Conservation (phyloP, 345 rosid genomes). For the Eucalyptus marginata region DNA sequence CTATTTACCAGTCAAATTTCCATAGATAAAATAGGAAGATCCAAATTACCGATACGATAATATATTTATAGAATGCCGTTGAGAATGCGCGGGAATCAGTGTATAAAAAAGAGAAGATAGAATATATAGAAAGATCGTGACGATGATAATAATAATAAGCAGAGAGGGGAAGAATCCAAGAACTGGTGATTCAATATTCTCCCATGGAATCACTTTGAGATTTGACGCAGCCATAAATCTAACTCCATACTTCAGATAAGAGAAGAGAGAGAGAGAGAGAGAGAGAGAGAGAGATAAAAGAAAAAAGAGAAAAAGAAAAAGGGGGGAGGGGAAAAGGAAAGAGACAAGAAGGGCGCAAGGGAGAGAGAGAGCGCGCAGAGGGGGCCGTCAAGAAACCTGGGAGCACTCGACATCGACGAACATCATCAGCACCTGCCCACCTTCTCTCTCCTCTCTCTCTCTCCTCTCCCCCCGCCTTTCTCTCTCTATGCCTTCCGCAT, state of each 20-base stretch:
- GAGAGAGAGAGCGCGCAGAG: background rate
- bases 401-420: background rate
- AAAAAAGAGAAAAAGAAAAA: background rate
- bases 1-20: background rate
- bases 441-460: background rate
- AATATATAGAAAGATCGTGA: background rate
- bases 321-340: background rate
- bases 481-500: background rate
- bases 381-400: background rate
- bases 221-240: background rate
- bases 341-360: background rate
- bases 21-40: background rate
- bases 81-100: accelerated
- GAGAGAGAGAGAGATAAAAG: background rate
- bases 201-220: background rate
- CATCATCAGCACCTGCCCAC: background rate
- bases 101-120: accelerated
- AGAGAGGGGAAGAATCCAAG: background rate
- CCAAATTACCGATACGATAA: accelerated
- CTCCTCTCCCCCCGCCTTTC: background rate
- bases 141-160: background rate
- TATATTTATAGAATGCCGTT: background rate
- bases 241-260: background rate
- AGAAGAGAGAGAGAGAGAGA: background rate
- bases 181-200: background rate